A percentile compares a stretch with the other conserved stretches of the same genome.
These are phyloP conservation scores for Cetraspora pellucida DNA, from an alignment of 192 early-diverging fungal genomes.

Conservation along the genomic window DNA sequence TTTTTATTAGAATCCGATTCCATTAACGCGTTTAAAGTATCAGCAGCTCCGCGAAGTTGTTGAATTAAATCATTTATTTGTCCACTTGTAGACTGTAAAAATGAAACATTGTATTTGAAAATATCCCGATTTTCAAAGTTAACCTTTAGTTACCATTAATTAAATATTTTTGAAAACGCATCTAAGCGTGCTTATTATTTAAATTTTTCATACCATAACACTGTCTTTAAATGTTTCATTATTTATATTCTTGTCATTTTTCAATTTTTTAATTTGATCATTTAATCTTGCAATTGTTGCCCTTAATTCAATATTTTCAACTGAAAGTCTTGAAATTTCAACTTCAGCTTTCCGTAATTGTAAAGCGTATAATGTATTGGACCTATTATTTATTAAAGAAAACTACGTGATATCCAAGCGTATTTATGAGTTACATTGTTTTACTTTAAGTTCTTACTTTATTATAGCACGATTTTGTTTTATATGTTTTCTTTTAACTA, in stretches of 20 bases:
- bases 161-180: background rate
- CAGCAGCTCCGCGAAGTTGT: constrained; percentile 1
- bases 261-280: constrained; percentile 1
- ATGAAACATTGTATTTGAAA: background rate
- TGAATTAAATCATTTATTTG: constrained; percentile 10
- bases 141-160: background rate
- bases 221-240: background rate
- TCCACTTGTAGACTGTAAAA: constrained; percentile 1
- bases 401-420: background rate
- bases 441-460: background rate
- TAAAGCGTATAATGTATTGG: constrained; percentile 22
- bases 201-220: background rate
- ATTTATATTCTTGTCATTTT: background rate
- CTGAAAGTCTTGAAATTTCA: constrained; percentile 13
- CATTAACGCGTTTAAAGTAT: constrained; percentile 21
- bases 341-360: constrained; percentile 23
- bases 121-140: background rate
- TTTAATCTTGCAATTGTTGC: background rate
- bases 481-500: constrained; percentile 26
- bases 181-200: background rate
- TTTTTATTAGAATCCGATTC: constrained; percentile 5
- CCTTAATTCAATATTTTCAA: constrained; percentile 25
- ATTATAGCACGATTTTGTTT: constrained; percentile 30
- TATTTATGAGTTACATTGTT: background rate
- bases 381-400: background rate